Evolutionary conservation across 176 grass and related monocot species (phyloP).

Genomic region (Triticum monococcum): DNA sequence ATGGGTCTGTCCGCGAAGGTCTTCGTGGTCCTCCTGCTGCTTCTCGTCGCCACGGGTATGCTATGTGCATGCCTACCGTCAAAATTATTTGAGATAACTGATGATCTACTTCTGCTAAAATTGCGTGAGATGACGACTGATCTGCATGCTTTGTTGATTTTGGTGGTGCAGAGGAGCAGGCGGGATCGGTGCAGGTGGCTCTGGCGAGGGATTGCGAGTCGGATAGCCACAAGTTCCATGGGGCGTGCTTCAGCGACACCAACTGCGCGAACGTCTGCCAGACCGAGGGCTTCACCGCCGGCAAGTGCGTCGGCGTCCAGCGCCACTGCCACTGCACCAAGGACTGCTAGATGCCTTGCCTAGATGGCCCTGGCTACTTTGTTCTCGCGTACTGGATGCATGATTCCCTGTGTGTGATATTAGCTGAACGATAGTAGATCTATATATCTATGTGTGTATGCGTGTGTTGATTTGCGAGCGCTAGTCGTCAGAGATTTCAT

Average conservation of each 20-base stretch:
- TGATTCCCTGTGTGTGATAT: not conserved
- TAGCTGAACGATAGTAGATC: too few species aligned
- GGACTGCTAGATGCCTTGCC: constrained; percentile 13
- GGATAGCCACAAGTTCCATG: constrained; percentile 48
- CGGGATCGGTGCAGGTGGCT: not conserved
- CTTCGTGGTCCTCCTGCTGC: not conserved
- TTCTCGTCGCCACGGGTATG: not conserved
- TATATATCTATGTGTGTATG: too few species aligned
- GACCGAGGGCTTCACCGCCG: constrained; percentile 42
- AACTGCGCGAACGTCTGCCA: constrained; percentile 53
- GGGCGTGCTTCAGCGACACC: constrained; percentile 17
- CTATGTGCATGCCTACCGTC: too few species aligned
- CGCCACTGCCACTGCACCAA: constrained; percentile 45
- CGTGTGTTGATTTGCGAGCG: too few species aligned
- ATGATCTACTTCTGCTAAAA: too few species aligned
- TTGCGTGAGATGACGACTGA: too few species aligned
- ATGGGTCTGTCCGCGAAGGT: not conserved
- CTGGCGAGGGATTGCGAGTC: constrained; percentile 43
- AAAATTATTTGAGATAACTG: too few species aligned
- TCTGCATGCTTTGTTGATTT: not conserved
- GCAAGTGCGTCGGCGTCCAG: constrained; percentile 23
- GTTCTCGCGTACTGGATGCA: not conserved
- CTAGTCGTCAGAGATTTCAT: too few species aligned
- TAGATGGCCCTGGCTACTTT: not conserved
- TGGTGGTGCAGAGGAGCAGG: not conserved